phyloP scores from a whole-genome alignment of 2,329 filamentous ascomycete genomes.

The Ophiocordyceps camponoti-leonardi region DNA sequence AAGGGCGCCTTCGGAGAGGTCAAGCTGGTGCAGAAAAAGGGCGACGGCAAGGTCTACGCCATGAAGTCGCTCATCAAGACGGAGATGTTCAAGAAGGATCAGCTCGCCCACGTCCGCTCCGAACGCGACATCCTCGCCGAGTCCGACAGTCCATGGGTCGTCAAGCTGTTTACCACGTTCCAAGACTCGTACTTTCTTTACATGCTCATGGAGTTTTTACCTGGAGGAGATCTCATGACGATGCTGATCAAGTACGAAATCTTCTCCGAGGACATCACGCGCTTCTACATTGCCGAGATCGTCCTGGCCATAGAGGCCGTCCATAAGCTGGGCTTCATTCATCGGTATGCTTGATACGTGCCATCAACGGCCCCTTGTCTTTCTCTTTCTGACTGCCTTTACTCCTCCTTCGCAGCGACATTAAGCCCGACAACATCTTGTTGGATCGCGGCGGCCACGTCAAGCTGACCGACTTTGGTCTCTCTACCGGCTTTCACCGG shows the following conservation, averaged over 20 bases:
- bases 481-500: conserved; percentile 95
- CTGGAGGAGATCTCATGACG: conserved; percentile 96
- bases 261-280: conserved; percentile 95
- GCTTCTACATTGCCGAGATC: conserved; percentile 98
- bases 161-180: conserved; percentile 96
- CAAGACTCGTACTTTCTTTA: conserved; percentile 93
- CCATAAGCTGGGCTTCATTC: conserved; percentile 94
- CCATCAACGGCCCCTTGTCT: not conserved
- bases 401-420: conserved; percentile 46
- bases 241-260: conserved; percentile 99
- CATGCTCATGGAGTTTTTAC: conserved; percentile 98
- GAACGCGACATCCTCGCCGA: conserved; percentile 96
- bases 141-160: conserved; percentile 98
- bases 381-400: not conserved
- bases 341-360: conserved; percentile 50
- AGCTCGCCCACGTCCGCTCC: conserved; percentile 89
- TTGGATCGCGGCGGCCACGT: conserved; percentile 91
- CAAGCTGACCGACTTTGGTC: conserved; percentile 93
- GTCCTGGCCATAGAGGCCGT: conserved; percentile 97
- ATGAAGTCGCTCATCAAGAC: conserved; percentile 97
- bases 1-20: conserved; percentile 98
- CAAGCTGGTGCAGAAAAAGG: conserved; percentile 90
- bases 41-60: conserved; percentile 92
- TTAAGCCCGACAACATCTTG: conserved; percentile 97
- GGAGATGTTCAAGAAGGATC: conserved; percentile 99